Percentiles rank a stretch among this genome's conserved stretches.
Evolutionary conservation across 192 early-diverging fungal species (phyloP).

Genomic region (Coemansia sp.): DNA sequence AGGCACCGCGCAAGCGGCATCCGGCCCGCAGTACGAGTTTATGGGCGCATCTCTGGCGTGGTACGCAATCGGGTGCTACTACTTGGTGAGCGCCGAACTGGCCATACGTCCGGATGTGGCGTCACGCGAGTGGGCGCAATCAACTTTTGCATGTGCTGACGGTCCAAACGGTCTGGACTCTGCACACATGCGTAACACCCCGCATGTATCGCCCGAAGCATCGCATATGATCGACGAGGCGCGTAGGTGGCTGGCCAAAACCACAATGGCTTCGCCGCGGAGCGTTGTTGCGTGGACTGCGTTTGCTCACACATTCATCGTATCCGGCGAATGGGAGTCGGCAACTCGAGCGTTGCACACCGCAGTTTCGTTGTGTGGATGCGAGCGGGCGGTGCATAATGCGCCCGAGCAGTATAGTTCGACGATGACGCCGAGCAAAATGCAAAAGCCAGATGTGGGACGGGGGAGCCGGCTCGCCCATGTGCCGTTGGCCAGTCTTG

Average conservation of each 20-base stretch:
- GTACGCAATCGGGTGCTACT: conserved; percentile 56
- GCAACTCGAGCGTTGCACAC: conserved; percentile 52
- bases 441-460: background rate
- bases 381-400: conserved; percentile 39
- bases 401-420: conserved; percentile 13
- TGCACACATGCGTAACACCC: conserved; percentile 18
- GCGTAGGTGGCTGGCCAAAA: conserved; percentile 53
- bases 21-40: conserved; percentile 52
- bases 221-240: conserved; percentile 45
- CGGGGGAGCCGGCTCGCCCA: conserved; percentile 46
- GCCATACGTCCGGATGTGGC: conserved; percentile 13
- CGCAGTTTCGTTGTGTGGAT: conserved; percentile 48
- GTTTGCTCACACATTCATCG: conserved; percentile 51
- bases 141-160: background rate
- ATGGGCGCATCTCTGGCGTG: conserved; percentile 48
- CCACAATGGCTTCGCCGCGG: conserved; percentile 44
- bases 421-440: background rate
- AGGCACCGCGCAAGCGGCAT: conserved; percentile 33
- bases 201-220: conserved; percentile 31
- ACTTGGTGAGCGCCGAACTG: conserved; percentile 36
- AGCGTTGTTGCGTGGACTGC: conserved; percentile 52
- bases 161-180: background rate
- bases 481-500: conserved; percentile 46
- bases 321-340: conserved; percentile 53
- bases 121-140: conserved; percentile 34